These are phyloP conservation scores for Botrytis hyacinthi DNA, from an alignment of 2,329 filamentous ascomycete genomes.

Conservation along the genomic window DNA sequence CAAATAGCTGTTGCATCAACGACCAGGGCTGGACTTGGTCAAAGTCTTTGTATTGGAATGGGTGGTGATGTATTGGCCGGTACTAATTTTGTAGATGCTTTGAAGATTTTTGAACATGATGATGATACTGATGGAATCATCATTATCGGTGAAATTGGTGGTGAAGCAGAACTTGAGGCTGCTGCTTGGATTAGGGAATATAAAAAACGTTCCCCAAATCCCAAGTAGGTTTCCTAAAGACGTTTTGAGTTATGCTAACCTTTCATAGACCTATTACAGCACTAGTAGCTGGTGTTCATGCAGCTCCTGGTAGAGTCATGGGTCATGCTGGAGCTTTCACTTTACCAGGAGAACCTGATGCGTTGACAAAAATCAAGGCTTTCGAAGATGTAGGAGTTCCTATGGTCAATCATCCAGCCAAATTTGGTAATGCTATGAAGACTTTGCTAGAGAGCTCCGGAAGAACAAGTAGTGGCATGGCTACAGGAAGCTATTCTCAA, in stretches of 20 bases:
- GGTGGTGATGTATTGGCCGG: slow-evolving; percentile 71
- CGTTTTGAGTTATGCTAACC: slow-evolving; percentile 1
- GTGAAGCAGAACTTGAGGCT: slow-evolving; percentile 63
- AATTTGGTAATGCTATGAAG: slow-evolving; percentile 69
- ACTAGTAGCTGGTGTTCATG: slow-evolving; percentile 64
- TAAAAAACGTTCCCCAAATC: slow-evolving; percentile 51
- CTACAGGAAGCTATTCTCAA: slow-evolving; percentile 43
- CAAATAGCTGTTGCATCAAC: slow-evolving; percentile 62
- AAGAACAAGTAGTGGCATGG: slow-evolving; percentile 41
- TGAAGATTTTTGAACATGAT: slow-evolving; percentile 64
- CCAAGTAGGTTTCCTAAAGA: slow-evolving; percentile 54
- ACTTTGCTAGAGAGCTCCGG: slow-evolving; percentile 49
- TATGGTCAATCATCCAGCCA: slow-evolving; percentile 73
- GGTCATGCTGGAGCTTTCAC: slow-evolving; percentile 76
- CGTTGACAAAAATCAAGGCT: slow-evolving; percentile 62
- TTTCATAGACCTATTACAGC: slow-evolving; percentile 64
- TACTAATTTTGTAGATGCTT: slow-evolving; percentile 69
- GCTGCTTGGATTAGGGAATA: slow-evolving; percentile 73
- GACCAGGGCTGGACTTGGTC: slow-evolving; percentile 66
- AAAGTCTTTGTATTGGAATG: slow-evolving; percentile 71
- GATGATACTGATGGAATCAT: slow-evolving; percentile 66
- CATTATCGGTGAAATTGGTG: slow-evolving; percentile 66
- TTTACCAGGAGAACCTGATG: slow-evolving; percentile 62
- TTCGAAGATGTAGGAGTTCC: slow-evolving; percentile 65
- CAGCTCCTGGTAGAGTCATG: slow-evolving; percentile 66